A percentile compares a stretch with the other conserved stretches of the same genome.
These are phyloP conservation scores for Backusella mclennaniae DNA, from an alignment of 192 early-diverging fungal species.

Conservation along the genomic window DNA sequence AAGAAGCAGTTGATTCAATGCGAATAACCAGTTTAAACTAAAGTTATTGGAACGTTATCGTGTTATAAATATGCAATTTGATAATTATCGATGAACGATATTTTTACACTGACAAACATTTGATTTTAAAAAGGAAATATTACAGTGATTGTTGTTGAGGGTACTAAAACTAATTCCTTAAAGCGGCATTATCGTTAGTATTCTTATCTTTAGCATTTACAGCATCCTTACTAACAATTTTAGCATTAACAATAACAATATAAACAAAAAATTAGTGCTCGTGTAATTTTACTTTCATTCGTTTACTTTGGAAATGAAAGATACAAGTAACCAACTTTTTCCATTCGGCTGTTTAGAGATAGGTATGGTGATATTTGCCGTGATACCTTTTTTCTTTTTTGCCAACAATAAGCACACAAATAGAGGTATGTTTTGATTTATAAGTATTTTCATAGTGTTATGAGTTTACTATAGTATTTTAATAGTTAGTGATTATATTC, in stretches of 20 bases:
- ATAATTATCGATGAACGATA: neutral
- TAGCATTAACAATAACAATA: neutral
- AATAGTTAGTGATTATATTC: neutral
- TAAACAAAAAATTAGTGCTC: neutral
- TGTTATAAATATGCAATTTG: neutral
- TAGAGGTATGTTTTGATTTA: neutral
- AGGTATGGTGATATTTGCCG: neutral
- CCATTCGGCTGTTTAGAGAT: neutral
- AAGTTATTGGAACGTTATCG: neutral
- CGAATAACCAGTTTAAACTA: neutral
- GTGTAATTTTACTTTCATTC: neutral
- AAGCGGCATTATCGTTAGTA: neutral
- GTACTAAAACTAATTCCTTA: neutral
- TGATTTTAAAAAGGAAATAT: neutral
- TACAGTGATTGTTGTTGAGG: neutral
- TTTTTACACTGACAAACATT: neutral
- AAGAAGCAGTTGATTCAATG: too few species aligned
- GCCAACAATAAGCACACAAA: neutral
- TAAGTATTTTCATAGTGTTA: neutral
- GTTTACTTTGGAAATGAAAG: neutral
- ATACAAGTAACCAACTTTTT: neutral
- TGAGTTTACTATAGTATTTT: neutral
- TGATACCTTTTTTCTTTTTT: neutral
- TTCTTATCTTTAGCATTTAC: neutral
- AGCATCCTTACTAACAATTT: neutral